phyloP scores from a whole-genome alignment of 2,329 filamentous ascomycete genomes.

The Meredithiella fracta region DNA sequence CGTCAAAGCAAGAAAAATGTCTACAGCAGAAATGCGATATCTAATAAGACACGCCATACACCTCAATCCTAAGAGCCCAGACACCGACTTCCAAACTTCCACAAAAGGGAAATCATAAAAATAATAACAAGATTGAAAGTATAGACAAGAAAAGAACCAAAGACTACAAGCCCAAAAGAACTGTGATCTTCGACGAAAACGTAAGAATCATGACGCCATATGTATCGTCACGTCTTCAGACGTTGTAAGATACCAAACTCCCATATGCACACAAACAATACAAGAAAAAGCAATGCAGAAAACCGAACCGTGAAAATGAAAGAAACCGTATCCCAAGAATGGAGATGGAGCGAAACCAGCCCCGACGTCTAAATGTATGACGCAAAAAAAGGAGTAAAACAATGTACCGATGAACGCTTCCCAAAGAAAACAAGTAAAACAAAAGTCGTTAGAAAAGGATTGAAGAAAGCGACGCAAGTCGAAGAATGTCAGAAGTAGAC shows the following conservation, averaged over 20 bases:
- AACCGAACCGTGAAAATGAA: not conserved
- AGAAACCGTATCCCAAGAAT: not conserved
- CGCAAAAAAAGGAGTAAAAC: conserved; percentile 2
- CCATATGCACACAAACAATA: too few relatives aligned
- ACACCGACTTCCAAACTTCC: not conserved
- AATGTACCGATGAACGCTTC: not conserved
- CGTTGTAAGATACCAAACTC: too few relatives aligned
- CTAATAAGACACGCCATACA: not conserved
- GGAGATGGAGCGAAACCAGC: not conserved
- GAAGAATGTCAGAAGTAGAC: not conserved
- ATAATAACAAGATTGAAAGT: conserved; percentile 2
- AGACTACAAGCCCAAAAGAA: not conserved
- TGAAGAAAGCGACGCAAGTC: too few relatives aligned
- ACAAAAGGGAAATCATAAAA: too few relatives aligned
- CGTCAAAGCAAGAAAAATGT: too few relatives aligned
- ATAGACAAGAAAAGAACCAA: conserved; percentile 5
- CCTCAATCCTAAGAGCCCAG: not conserved
- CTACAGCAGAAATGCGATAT: not conserved
- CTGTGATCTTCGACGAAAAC: not conserved
- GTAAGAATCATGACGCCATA: not conserved
- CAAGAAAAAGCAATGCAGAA: not conserved
- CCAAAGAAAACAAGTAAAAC: not conserved
- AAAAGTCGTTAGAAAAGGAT: not conserved
- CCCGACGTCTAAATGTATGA: not conserved
- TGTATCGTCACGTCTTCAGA: too few relatives aligned